phyloP scores from a whole-genome alignment of 1,139 yeast genomes.

The Zygoascus sp. region DNA sequence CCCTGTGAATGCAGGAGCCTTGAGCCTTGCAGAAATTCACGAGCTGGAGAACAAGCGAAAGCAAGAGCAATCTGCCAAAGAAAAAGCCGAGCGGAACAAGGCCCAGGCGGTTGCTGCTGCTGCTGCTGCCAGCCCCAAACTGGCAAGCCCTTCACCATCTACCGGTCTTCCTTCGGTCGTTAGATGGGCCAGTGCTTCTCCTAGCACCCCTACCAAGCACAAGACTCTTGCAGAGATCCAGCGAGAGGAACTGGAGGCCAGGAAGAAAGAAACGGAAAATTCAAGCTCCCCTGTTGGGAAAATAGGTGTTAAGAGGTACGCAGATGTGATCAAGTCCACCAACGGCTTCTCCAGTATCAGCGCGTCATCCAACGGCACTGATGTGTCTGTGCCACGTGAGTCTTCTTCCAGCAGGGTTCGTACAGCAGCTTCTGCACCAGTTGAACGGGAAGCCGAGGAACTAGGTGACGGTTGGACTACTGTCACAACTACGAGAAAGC shows the following conservation, averaged over 20 bases:
- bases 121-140: neutral
- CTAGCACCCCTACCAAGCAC: slow-evolving; percentile 29
- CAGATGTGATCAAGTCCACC: slow-evolving; percentile 16
- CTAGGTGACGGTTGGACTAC: slow-evolving; percentile 12
- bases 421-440: too few species aligned
- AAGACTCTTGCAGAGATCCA: slow-evolving; percentile 48
- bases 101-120: slow-evolving; percentile 1
- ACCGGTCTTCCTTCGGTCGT: slow-evolving; percentile 44
- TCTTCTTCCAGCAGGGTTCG: too few species aligned
- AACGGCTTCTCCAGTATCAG: too few species aligned
- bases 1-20: slow-evolving; percentile 35
- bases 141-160: neutral
- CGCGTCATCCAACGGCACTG: too few species aligned
- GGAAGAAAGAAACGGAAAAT: slow-evolving; percentile 28
- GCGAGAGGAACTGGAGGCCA: slow-evolving; percentile 40
- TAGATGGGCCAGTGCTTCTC: slow-evolving; percentile 50
- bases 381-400: too few species aligned
- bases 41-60: slow-evolving; percentile 49
- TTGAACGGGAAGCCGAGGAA: neutral
- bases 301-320: slow-evolving; percentile 15
- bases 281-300: neutral
- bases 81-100: slow-evolving; percentile 35
- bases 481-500: slow-evolving; percentile 12
- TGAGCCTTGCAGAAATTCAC: slow-evolving; percentile 67
- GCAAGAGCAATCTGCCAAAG: slow-evolving; percentile 8